These are phyloP conservation scores for Echria macrotheca DNA, from an alignment of 495 filamentous ascomycete species.

Conservation along the genomic window DNA sequence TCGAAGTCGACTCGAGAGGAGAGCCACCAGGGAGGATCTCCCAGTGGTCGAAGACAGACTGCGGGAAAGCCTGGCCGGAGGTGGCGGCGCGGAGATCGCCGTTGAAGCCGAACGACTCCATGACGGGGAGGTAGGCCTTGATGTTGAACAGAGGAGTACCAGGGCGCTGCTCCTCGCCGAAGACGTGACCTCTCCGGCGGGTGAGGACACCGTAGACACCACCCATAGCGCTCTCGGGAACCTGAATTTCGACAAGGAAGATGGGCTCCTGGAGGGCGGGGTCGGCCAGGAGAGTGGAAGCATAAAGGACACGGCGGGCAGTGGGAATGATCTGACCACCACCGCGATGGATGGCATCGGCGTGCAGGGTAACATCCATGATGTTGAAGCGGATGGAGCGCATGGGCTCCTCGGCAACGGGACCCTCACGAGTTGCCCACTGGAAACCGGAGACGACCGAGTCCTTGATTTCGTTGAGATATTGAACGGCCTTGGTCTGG, in stretches of 20 bases:
- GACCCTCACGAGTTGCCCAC: slow-evolving; percentile 97
- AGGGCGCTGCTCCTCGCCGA: slow-evolving; percentile 94
- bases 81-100: slow-evolving; percentile 90
- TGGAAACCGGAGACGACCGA: slow-evolving; percentile 99
- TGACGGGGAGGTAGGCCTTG: slow-evolving; percentile 98
- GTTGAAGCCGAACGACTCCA: slow-evolving; percentile 99
- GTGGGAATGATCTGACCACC: slow-evolving; percentile 99
- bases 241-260: slow-evolving; percentile 98
- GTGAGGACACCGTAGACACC: slow-evolving; percentile 99
- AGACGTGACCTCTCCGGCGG: slow-evolving; percentile 97
- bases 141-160: slow-evolving; percentile 99
- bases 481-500: slow-evolving; percentile 99
- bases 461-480: slow-evolving; percentile 99
- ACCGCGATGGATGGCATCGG: slow-evolving; percentile 99
- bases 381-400: slow-evolving; percentile 96
- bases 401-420: slow-evolving; percentile 97
- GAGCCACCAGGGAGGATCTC: slow-evolving; percentile 90
- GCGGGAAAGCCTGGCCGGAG: slow-evolving; percentile 97
- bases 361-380: slow-evolving; percentile 98
- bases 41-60: slow-evolving; percentile 98
- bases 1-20: slow-evolving; percentile 77
- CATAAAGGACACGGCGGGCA: slow-evolving; percentile 94
- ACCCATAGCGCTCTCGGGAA: slow-evolving; percentile 97
- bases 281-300: slow-evolving; percentile 82
- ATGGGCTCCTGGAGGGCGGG: slow-evolving; percentile 92